These are phyloP conservation scores for Malassezia dermatis DNA, from an alignment of 1,284 basidiomycete species.

Conservation along the genomic window DNA sequence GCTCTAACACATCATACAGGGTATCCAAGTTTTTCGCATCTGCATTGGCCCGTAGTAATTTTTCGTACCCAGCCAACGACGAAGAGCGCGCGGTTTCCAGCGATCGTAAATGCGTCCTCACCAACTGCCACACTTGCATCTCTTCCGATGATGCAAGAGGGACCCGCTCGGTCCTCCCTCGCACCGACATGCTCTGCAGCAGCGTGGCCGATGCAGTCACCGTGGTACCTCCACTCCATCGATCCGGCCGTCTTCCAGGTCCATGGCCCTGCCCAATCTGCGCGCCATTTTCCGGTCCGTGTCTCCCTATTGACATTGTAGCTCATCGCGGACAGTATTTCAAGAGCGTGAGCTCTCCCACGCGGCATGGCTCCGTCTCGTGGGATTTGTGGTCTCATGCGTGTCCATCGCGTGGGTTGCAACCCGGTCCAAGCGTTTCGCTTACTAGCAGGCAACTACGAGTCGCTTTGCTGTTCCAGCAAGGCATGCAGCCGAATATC, in stretches of 20 bases:
- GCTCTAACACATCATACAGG: slow-evolving; percentile 21
- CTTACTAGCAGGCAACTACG: neutral
- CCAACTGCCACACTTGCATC: slow-evolving; percentile 40
- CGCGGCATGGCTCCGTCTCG: slow-evolving; percentile 7
- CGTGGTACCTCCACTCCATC: neutral
- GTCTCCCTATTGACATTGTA: neutral
- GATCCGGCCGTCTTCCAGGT: no score
- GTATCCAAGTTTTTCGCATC: slow-evolving; percentile 25
- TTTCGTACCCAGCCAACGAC: slow-evolving; percentile 25
- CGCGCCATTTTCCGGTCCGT: slow-evolving; percentile 17
- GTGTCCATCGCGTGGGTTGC: slow-evolving; percentile 3
- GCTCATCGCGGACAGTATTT: slow-evolving; percentile 4
- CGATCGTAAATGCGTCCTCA: slow-evolving; percentile 29
- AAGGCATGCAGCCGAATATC: slow-evolving; percentile 24
- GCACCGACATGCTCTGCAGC: neutral
- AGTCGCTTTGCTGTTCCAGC: slow-evolving; percentile 16
- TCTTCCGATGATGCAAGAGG: slow-evolving; percentile 18
- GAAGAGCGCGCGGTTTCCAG: slow-evolving; percentile 33
- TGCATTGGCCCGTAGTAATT: slow-evolving; percentile 16
- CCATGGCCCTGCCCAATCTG: slow-evolving; percentile 18
- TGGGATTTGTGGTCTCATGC: slow-evolving; percentile 7
- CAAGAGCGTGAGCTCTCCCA: slow-evolving; percentile 11
- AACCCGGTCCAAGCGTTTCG: neutral
- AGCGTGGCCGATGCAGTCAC: neutral
- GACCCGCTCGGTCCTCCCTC: neutral